Evolutionary conservation across 306 rosid genomes (phyloP).

Genomic region (Canavalia gladiata): DNA sequence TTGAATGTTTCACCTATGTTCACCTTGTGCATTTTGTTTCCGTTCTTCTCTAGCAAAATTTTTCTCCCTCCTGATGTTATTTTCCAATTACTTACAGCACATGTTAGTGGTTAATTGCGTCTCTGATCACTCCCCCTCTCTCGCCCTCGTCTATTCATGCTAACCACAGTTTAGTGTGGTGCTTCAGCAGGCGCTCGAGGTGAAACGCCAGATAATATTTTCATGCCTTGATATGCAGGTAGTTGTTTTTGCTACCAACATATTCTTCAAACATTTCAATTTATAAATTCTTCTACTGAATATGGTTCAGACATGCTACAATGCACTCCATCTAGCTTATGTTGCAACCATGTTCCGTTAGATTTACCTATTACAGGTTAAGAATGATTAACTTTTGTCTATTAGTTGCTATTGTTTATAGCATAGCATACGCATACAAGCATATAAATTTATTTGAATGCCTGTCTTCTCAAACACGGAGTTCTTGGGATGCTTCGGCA

Average conservation of each 20-base stretch:
- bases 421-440: neutral
- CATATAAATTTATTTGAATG: neutral
- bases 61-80: neutral
- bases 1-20: neutral
- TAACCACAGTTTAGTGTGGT: neutral
- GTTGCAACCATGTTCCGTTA: neutral
- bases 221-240: neutral
- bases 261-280: neutral
- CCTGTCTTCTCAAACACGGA: neutral
- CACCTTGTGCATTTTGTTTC: neutral
- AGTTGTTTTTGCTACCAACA: neutral
- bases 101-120: neutral
- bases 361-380: neutral
- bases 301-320: neutral
- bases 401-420: neutral
- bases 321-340: neutral
- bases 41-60: neutral
- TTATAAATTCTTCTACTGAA: neutral
- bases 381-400: neutral
- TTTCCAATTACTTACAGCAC: neutral
- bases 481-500: neutral
- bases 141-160: no score
- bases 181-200: neutral
- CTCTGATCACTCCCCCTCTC: no score
- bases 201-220: neutral